A percentile compares a stretch with the other conserved stretches of the same genome.
Conservation (phyloP, 1,284 basidiomycete species). For the Marasmius sp. region DNA sequence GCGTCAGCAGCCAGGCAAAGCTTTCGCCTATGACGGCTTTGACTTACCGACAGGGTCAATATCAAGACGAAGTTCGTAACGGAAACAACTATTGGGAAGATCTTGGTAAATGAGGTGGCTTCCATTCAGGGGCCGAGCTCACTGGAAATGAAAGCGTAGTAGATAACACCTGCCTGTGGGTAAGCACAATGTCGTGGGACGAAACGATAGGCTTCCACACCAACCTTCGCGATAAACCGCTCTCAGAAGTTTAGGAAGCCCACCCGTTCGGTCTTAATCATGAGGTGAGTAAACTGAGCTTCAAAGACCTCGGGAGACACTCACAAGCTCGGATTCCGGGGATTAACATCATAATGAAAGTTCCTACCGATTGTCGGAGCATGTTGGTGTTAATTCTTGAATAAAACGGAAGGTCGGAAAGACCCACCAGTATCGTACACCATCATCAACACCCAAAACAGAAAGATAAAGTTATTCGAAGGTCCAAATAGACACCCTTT, state of each 20-base stretch:
- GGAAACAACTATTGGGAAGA: background rate
- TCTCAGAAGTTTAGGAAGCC: background rate
- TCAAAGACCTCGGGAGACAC: background rate
- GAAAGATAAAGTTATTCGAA: background rate
- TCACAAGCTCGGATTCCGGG: background rate
- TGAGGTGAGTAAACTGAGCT: background rate
- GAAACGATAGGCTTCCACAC: background rate
- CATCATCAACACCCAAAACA: background rate
- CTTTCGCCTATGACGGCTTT: too few relatives aligned
- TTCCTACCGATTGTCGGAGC: background rate
- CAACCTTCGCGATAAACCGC: background rate
- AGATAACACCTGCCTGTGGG: background rate
- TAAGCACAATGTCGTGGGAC: background rate
- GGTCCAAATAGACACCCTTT: background rate
- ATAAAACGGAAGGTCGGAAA: too few relatives aligned
- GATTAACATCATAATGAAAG: background rate
- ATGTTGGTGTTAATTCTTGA: background rate
- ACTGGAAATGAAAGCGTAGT: background rate
- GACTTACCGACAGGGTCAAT: background rate
- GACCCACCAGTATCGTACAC: background rate
- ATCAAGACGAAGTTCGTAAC: background rate
- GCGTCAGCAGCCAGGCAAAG: too few relatives aligned
- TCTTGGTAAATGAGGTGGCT: too few relatives aligned
- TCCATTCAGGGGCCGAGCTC: background rate
- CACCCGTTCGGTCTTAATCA: background rate